Percentiles rank a stretch among this genome's conserved stretches.
Conservation (phyloP, 2,329 filamentous ascomycete genomes). For the Penicillium concentricum region DNA sequence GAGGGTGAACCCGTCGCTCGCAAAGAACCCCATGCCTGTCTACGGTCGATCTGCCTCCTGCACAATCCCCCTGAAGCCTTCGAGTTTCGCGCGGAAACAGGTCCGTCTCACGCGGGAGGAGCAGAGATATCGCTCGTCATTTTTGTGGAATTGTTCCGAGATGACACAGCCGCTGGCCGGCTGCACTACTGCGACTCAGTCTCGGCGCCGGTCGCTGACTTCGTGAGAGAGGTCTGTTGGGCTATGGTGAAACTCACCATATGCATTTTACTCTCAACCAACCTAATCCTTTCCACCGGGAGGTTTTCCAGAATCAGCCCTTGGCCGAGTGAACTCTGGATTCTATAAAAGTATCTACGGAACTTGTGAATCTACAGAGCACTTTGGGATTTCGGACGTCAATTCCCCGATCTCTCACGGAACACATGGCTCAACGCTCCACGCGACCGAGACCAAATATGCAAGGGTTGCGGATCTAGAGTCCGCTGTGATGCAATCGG, state of each 20-base stretch:
- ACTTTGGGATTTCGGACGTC: background rate
- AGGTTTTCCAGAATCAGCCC: background rate
- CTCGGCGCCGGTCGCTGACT: slow-evolving; percentile 26
- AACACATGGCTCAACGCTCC: background rate
- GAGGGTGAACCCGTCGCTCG: slow-evolving; percentile 16
- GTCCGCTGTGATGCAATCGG: slow-evolving; percentile 1
- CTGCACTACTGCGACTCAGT: slow-evolving; percentile 14
- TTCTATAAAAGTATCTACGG: background rate
- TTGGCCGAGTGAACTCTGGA: background rate
- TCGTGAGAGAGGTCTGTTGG: slow-evolving; percentile 12
- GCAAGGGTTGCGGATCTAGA: slow-evolving; percentile 6
- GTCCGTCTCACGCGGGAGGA: slow-evolving; percentile 36
- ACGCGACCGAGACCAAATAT: slow-evolving; percentile 6
- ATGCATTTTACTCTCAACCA: background rate
- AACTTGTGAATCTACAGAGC: background rate
- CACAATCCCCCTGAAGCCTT: slow-evolving; percentile 29
- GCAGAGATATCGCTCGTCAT: slow-evolving; percentile 27
- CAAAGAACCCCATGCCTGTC: slow-evolving; percentile 16
- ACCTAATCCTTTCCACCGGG: too few species aligned
- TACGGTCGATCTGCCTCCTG: slow-evolving; percentile 24
- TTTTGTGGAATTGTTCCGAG: slow-evolving; percentile 27
- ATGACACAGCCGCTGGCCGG: slow-evolving; percentile 21
- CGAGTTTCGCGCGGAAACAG: slow-evolving; percentile 34
- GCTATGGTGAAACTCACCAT: slow-evolving; percentile 1
- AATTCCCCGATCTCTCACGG: background rate